These are phyloP conservation scores for Alternaria incomplexa DNA, from an alignment of 2,329 filamentous ascomycete genomes.

Conservation along the genomic window DNA sequence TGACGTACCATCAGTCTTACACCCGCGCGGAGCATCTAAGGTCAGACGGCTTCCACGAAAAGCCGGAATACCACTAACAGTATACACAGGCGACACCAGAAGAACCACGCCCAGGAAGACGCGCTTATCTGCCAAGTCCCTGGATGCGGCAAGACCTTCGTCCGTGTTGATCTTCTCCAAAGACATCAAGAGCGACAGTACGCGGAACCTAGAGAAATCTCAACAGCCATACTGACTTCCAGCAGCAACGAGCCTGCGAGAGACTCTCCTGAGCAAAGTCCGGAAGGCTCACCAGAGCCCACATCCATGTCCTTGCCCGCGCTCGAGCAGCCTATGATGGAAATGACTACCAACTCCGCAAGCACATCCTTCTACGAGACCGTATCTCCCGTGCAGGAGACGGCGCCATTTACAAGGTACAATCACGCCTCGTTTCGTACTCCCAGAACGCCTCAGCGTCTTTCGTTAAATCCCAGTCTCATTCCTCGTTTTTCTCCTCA, in stretches of 20 bases:
- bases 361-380: slow-evolving; percentile 24
- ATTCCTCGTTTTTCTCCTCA: slow-evolving; percentile 39
- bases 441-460: slow-evolving; percentile 44
- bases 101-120: slow-evolving; percentile 54
- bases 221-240: slow-evolving; percentile 18
- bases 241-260: slow-evolving; percentile 37
- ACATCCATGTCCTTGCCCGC: slow-evolving; percentile 16
- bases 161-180: slow-evolving; percentile 52
- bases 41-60: slow-evolving; percentile 26
- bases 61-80: slow-evolving; percentile 8
- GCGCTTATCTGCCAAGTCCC: slow-evolving; percentile 49
- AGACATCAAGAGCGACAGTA: slow-evolving; percentile 56
- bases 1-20: slow-evolving; percentile 50
- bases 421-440: slow-evolving; percentile 46
- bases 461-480: slow-evolving; percentile 36
- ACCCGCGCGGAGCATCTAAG: slow-evolving; percentile 56
- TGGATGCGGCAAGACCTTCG: slow-evolving; percentile 53
- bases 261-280: slow-evolving; percentile 33
- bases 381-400: slow-evolving; percentile 33
- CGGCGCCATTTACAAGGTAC: slow-evolving; percentile 44
- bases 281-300: slow-evolving; percentile 30
- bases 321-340: slow-evolving; percentile 17
- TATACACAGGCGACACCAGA: slow-evolving; percentile 51
- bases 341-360: slow-evolving; percentile 22
- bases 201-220: slow-evolving; percentile 18